These are phyloP conservation scores for Prototheca cutis DNA, from an alignment of 163 green algal species.

Conservation along the genomic window DNA sequence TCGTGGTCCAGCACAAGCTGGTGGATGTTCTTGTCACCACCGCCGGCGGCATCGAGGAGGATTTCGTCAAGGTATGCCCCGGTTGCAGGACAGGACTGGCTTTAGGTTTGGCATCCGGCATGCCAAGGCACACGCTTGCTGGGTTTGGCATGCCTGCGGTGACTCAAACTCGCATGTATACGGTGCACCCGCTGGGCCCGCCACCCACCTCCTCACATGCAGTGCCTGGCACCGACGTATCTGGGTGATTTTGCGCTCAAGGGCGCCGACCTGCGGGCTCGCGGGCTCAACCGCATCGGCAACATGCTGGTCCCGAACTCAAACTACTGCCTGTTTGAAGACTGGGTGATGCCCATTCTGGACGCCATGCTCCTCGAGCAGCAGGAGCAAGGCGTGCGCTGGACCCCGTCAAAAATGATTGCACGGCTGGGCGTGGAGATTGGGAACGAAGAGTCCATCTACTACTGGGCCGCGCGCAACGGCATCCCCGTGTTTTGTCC, in stretches of 20 bases:
- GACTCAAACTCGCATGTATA: too few relatives aligned
- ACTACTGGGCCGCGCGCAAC: constrained; percentile 87
- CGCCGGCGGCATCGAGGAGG: constrained; percentile 93
- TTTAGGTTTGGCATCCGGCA: too few relatives aligned
- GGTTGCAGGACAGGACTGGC: too few relatives aligned
- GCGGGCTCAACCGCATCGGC: constrained; percentile 93
- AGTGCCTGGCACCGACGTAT: constrained; percentile 87
- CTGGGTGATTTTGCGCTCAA: constrained; percentile 87
- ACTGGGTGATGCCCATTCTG: constrained; percentile 97
- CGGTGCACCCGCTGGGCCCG: too few relatives aligned
- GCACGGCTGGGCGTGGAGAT: constrained; percentile 82
- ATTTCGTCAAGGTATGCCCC: constrained; percentile 98
- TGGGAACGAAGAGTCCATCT: constrained; percentile 74
- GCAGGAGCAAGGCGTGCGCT: constrained; percentile 54
- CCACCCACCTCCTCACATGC: constrained; percentile 3
- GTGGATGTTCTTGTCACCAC: constrained; percentile 94
- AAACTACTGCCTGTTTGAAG: constrained; percentile 99
- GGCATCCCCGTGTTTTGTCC: constrained; percentile 93
- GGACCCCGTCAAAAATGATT: constrained; percentile 88
- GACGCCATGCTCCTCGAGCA: constrained; percentile 86
- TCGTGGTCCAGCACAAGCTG: constrained; percentile 78
- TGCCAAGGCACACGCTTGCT: too few relatives aligned
- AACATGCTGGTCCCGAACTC: constrained; percentile 98
- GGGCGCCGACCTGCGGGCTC: constrained; percentile 64
- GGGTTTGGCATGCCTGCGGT: too few relatives aligned